Evolutionary conservation across 768 basidiomycete species (phyloP).

Genomic region (Boletus tylopilopsis): DNA sequence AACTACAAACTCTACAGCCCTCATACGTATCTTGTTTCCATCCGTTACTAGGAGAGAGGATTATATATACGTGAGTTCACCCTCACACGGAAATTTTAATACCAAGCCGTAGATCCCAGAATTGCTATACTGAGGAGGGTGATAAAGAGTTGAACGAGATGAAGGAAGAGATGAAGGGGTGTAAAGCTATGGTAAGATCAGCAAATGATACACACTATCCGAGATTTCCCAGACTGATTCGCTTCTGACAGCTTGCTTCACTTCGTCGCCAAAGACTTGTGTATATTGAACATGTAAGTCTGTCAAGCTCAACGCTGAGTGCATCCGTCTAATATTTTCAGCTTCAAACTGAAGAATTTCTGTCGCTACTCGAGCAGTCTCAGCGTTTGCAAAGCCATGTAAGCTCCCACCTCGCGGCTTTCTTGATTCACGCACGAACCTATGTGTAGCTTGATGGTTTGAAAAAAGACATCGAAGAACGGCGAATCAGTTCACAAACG

Average conservation of each 20-base stretch:
- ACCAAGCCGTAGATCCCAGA: not conserved
- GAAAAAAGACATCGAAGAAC: not conserved
- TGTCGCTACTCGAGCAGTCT: not conserved
- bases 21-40: not conserved
- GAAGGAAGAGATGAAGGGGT: not conserved
- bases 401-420: not conserved
- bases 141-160: not conserved
- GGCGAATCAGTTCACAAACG: constrained; percentile 7
- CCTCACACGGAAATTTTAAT: not conserved
- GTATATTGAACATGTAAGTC: not conserved
- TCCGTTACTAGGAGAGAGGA: not conserved
- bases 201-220: not conserved
- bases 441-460: not conserved
- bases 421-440: not conserved
- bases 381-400: not conserved
- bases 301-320: not conserved
- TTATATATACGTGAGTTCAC: not conserved
- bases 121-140: not conserved
- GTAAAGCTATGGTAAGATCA: not conserved
- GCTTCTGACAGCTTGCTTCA: not conserved
- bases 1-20: not conserved
- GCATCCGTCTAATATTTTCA: not conserved
- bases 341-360: not conserved
- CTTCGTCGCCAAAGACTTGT: not conserved
- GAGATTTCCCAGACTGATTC: not conserved